These are phyloP conservation scores for Pseudogymnoascus sp. DNA, from an alignment of 2,329 filamentous ascomycete species.

Conservation along the genomic window DNA sequence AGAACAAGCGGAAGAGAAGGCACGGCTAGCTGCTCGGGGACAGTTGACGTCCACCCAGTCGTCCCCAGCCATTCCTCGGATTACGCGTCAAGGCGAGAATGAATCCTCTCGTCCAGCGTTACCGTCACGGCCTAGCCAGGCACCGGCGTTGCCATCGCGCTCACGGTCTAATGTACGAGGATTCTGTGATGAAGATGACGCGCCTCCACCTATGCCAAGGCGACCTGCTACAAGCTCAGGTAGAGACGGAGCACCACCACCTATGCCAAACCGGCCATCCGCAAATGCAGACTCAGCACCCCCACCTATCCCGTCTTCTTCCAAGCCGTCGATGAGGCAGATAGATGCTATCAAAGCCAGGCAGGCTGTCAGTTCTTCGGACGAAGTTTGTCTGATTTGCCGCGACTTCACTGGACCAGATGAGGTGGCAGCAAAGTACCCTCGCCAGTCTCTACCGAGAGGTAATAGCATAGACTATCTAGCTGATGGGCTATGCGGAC, in stretches of 20 bases:
- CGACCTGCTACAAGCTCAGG: not conserved
- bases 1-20: conserved; percentile 38
- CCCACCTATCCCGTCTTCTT: conserved; percentile 24
- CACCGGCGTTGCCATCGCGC: not conserved
- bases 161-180: not conserved
- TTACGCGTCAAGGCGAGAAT: conserved; percentile 12
- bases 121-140: conserved; percentile 19
- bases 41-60: conserved; percentile 33
- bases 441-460: conserved; percentile 59
- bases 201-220: conserved; percentile 4
- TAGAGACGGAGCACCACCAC: not conserved
- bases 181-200: not conserved
- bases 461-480: conserved; percentile 57
- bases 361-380: conserved; percentile 12
- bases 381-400: conserved; percentile 63
- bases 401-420: conserved; percentile 83
- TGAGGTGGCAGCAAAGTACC: conserved; percentile 66
- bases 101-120: conserved; percentile 18
- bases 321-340: conserved; percentile 33
- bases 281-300: conserved; percentile 17
- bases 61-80: conserved; percentile 29
- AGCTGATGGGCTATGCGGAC: conserved; percentile 65
- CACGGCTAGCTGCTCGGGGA: conserved; percentile 28
- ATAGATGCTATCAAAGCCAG: conserved; percentile 35
- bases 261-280: not conserved